A percentile compares a stretch with the other conserved stretches of the same genome.
phyloP scores from a whole-genome alignment of 768 basidiomycete genomes.

The Russula ochroleuca region DNA sequence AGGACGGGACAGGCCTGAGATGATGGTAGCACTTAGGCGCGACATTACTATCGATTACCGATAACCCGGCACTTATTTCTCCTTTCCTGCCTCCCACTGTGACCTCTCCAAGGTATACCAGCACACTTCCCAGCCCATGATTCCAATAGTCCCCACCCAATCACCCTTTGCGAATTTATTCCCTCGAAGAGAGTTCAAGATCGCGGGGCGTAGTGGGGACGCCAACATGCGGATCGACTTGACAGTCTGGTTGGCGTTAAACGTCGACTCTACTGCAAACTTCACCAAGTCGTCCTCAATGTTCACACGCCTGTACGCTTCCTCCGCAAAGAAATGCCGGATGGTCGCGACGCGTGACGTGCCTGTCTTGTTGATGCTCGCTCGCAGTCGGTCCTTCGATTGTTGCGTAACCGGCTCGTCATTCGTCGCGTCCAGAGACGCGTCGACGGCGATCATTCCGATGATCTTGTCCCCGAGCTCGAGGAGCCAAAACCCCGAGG shows the following conservation, averaged over 20 bases:
- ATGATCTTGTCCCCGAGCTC: conserved; percentile 55
- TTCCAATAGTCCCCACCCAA: conserved; percentile 45
- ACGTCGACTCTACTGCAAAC: conserved; percentile 57
- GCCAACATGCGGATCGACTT: conserved; percentile 45
- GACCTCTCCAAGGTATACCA: conserved; percentile 42
- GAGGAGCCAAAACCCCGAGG: conserved; percentile 68
- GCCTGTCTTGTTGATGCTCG: conserved; percentile 31
- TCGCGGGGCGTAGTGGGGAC: conserved; percentile 51
- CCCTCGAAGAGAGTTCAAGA: conserved; percentile 42
- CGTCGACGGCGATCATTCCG: conserved; percentile 69
- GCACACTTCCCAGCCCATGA: conserved; percentile 54
- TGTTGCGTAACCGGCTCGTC: conserved; percentile 32
- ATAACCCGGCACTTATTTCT: not conserved
- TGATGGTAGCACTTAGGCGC: conserved; percentile 31
- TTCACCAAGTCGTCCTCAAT: conserved; percentile 64
- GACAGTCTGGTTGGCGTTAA: conserved; percentile 42
- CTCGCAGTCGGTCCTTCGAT: conserved; percentile 24
- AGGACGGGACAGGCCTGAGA: conserved; percentile 31
- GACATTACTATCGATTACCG: conserved; percentile 29
- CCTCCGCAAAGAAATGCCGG: conserved; percentile 72
- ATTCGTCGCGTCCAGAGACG: conserved; percentile 42
- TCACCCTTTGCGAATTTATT: conserved; percentile 49
- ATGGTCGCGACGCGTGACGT: conserved; percentile 55
- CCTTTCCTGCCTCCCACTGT: conserved; percentile 39
- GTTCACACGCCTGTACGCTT: conserved; percentile 50